Evolutionary conservation across 768 basidiomycete genomes (phyloP), one percentile per base, ranked within the genome.

Genomic region (Mycena latifolia): DNA sequence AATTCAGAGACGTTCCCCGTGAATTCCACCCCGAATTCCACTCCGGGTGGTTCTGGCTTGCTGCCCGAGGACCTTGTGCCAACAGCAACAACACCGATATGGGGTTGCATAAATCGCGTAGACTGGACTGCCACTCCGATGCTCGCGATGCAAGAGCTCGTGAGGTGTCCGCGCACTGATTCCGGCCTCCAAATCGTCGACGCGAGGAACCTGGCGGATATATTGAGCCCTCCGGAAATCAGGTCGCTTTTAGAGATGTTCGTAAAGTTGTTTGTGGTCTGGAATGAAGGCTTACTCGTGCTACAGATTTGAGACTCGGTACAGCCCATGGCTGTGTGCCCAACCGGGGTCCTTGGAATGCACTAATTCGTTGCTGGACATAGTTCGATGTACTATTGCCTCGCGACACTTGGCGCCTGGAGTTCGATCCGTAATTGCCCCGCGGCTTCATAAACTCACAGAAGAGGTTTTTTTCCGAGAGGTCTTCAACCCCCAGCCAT

Each of bases 61-160:
- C 69, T 75, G 28, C 78, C 77, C 2, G 77, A 81, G 45, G 77
- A 78, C 54, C 74, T 83, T n/a, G 71, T 82, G 2, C 78, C 79
- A 2, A 62, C 69, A 72, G 29, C 72, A 37, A 72, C 12, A 78
- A 82, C 27, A 79, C 83, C 84, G 77, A 79, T 29, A 72, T 84
- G 57, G 71, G 80, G 61, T 75, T 76, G 29, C 71, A 75, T 22
- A 74, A 79, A 77, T 5, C 76, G 79, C 5, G 75, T 80, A 28
- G 82, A 85, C 50, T 83, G 84, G 76, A 82, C 73, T 1, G 80
- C 79, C 55, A 79, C 81, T 8, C 84, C 84, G 18, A 81, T 86
- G 73, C 73, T 83, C 24, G 82, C 84, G 11, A 78, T 85, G 70
- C 81, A 80, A 64, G 81, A 79, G 31, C 72, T 85, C 35, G 78